Evolutionary conservation across 2,329 filamentous ascomycete species (phyloP), one percentile per base, ranked within the genome.

Genomic region (Penicillium palitans): DNA sequence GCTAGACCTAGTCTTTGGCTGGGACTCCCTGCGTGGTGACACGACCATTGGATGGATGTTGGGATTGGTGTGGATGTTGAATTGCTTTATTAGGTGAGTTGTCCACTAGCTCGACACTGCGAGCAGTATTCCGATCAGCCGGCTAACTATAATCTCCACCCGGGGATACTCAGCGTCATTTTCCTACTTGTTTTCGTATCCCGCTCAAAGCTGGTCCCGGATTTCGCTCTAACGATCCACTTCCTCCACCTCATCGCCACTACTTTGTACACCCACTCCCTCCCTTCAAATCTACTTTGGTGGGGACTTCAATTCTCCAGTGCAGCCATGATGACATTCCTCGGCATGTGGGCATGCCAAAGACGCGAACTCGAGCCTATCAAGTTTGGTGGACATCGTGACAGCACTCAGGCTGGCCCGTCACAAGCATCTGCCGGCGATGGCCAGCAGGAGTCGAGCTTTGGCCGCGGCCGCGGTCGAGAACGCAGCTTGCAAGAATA

Each of bases 191-290:
- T 93, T 54, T 81, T 98, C 58, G 86, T 99, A 66, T 87, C 89
- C 21, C 91, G 95, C 61, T 95, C 90, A 48, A 98, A 98, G 75
- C 89, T 98, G 60, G 90, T 98, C 51, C 91, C 91, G 66, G 95
- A 99, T 77, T 99, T 98, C 74, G 90, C 91, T 33, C 80, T 97
- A 25, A 96, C 93, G 2, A 84, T 97, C 19, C 91, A 96, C 78
- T 84, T 90, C 73, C 80, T 96, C 42, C 90, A 96, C 73, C 84
- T 96, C 53, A 63, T 95, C 68, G 76, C 91, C 68, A 90, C 90
- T 29, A 88, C 87, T 21, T 74, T 96, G 35, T 96, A 96, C 76
- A 88, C 90, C 3, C 86, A 87, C 68, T 83, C 85, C 10, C 72
- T 98, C 29, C 95, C 95, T 1, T 81, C 83, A 10, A 88, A 93